Evolutionary conservation across 202 grass and related monocot genomes (phyloP).

Genomic region (Saccharum hybrid): DNA sequence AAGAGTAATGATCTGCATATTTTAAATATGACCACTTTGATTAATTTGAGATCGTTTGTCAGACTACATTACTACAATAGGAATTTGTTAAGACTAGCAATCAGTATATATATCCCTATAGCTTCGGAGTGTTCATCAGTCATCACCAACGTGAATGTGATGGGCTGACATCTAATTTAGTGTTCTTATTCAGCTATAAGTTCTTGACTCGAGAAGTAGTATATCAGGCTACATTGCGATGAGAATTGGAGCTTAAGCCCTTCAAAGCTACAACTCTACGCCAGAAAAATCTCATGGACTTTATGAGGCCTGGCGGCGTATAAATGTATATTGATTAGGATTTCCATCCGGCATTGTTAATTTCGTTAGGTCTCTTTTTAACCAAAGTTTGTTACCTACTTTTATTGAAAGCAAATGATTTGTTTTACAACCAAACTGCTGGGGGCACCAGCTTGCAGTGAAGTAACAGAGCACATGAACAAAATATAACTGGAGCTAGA

Average conservation of each 20-base stretch:
- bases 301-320: background rate
- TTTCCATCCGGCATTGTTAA: background rate
- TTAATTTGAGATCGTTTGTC: too few relatives aligned
- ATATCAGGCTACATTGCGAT: too few relatives aligned
- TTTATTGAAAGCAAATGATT: background rate
- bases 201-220: too few relatives aligned
- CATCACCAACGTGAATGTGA: too few relatives aligned
- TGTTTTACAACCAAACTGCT: background rate
- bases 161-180: too few relatives aligned
- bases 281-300: background rate
- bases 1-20: too few relatives aligned
- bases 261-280: too few relatives aligned
- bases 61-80: background rate
- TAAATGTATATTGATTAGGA: background rate
- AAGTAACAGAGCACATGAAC: background rate
- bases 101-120: background rate
- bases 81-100: too few relatives aligned
- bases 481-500: background rate
- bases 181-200: too few relatives aligned
- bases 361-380: background rate
- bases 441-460: background rate
- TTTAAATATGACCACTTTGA: too few relatives aligned
- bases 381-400: background rate
- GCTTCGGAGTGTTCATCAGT: background rate
- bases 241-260: too few relatives aligned